A percentile compares a stretch with the other conserved stretches of the same genome.
Evolutionary conservation across 208 protist species (phyloP).

Genomic region (Borovskyia barvae): DNA sequence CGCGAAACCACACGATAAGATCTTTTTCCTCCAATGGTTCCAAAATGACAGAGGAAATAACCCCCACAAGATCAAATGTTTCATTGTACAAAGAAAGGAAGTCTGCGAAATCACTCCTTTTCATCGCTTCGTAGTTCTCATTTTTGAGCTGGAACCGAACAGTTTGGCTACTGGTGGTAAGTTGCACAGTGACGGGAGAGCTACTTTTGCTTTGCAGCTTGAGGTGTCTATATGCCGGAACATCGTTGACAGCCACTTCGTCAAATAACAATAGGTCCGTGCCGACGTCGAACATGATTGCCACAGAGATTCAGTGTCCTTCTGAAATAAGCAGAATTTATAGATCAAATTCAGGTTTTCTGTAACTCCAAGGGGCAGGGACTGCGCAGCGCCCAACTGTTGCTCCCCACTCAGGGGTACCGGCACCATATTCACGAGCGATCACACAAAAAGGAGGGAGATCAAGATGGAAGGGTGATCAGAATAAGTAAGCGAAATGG

Average conservation of each 20-base stretch:
- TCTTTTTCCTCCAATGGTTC: constrained; percentile 41
- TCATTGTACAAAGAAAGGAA: constrained; percentile 44
- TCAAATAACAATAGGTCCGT: constrained; percentile 46
- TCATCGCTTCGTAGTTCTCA: constrained; percentile 48
- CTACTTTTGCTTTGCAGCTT: constrained; percentile 39
- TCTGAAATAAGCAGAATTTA: constrained; percentile 19
- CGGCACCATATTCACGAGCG: too few relatives aligned
- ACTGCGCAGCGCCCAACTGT: too few relatives aligned
- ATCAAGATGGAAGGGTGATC: too few relatives aligned
- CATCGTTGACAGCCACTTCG: constrained; percentile 69
- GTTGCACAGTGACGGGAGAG: constrained; percentile 30
- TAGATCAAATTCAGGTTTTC: neutral
- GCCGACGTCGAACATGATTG: constrained; percentile 46
- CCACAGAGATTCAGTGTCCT: neutral
- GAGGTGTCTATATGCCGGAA: constrained; percentile 49
- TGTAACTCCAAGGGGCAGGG: neutral
- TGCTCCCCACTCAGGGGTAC: too few relatives aligned
- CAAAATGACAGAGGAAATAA: constrained; percentile 43
- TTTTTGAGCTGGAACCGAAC: constrained; percentile 60
- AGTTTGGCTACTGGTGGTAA: constrained; percentile 31
- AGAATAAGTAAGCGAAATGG: too few relatives aligned
- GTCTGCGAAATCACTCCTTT: constrained; percentile 9
- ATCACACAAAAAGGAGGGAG: too few relatives aligned
- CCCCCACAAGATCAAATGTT: constrained; percentile 55
- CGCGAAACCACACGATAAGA: constrained; percentile 57